Evolutionary conservation across 1,139 yeast species (phyloP), one percentile per base, ranked within the genome.

Genomic region (Taiozyma sp.): DNA sequence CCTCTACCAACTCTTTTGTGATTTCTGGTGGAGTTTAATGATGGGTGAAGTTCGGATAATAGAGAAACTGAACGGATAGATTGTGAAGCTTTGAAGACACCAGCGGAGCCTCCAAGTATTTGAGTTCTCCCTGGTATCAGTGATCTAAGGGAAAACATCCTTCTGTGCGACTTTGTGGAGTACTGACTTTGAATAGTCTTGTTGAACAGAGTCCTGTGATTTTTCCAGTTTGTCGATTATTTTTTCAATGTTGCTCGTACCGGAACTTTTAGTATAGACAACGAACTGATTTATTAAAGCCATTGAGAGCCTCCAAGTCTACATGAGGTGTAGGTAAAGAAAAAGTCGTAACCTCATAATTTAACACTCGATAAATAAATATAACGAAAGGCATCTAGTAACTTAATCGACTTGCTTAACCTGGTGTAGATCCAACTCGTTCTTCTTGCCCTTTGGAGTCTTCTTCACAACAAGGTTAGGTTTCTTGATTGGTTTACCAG

Each of bases 1-100:
- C 99, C 99, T 74, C 99, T 84, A 69, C 99, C 99, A 34, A 93
- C 77, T 69, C 97, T 80, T 66, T 86, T 90, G 65, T 70, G 73
- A 49, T 70, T 69, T 47, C 67, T 67, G 36, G 71, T 70, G 3
- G 75, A 70, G 45, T 70, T 66, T 40, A 59, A 59, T 4, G 74
- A 63, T 5, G 76, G 76, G 16, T 60, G 60, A 47, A 72, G 58
- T 4, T 58, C 60, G 6, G 72, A 66, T 44, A 72, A 53, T 9
- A 70, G 53, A 2, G 72, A 69, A 2, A 68, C 49, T 2, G 61
- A 54, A 51, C 73, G 71, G 8, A 49, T 47, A 45, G 53, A 57
- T 22, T 40, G 46, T 9, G 29, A 24, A 9, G 13, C 22, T 24
- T 40, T 16, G 14, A 40, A 40, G 29, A 23, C 43, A 40, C 29